Base-by-base conservation (phyloP, 495 filamentous ascomycete genomes). In the Staphylotrichum longicolle region DNA sequence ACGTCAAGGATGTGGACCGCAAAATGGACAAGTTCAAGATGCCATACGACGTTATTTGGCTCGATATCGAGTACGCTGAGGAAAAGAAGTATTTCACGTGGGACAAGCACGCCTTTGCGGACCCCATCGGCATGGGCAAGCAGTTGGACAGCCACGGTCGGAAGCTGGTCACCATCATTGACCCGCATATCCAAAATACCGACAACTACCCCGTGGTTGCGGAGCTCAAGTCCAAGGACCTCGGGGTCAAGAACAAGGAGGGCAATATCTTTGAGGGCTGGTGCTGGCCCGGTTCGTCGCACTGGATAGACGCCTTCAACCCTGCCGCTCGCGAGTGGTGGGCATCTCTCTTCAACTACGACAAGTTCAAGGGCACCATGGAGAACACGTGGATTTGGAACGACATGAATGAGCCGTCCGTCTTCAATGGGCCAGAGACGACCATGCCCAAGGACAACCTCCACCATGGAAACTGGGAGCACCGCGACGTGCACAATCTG, bases 401-500 rank as follows among this genome's bases (percentile, higher is more conserved):
- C 73, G 94, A 98, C 70, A 98, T 98, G 94, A 98, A 97, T 68
- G 94, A 98, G 76, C 94, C 94, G 0, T 97, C 94, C 0, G 94
- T 98, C 7, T 98, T 98, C 80, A 96, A 97, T 70, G 94, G 94
- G 0, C 94, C 94, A 0, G 94, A 98, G 72, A 96, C 90, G 10
- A 93, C 93, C 37, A 96, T 96, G 91, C 94, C 94, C 48, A 96
- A 96, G 74, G 94, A 98, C 77, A 97, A 97, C 71, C 72, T 98
- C 44, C 94, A 98, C 72, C 73, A 88, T 65, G 94, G 83, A 33
- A 85, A 89, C 72, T 98, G 94, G 94, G 94, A 98, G 73, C 94
- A 98, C 69, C 88, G 94, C 55, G 94, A 98, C 73, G 77, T 98
- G 20, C 94, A 98, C 78, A 98, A 98, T 70, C 70, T 98, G 57